Percentiles rank a stretch among this genome's conserved stretches.
phyloP scores from a whole-genome alignment of 768 basidiomycete species.

The Leucocoprinus birnbaumii region DNA sequence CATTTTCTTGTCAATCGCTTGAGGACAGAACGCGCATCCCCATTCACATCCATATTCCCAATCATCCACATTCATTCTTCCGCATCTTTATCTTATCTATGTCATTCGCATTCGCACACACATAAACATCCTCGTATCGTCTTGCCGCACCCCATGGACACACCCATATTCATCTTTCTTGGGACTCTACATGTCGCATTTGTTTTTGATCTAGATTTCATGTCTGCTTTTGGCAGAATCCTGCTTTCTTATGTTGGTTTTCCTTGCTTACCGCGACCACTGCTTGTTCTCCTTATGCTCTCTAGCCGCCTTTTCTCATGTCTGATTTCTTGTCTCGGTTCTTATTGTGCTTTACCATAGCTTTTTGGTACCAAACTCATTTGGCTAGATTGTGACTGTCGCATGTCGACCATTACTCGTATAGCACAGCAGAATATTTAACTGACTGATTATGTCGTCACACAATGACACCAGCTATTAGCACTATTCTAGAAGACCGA shows the following conservation, averaged over 20 bases:
- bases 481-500: constrained; percentile 49
- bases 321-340: not conserved
- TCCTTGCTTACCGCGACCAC: not conserved
- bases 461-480: no score
- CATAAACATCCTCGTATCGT: no score
- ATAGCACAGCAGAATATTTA: not conserved
- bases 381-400: not conserved
- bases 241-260: constrained; percentile 8
- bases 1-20: no score
- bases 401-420: no score
- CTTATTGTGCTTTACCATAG: constrained; percentile 9
- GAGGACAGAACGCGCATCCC: not conserved
- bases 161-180: not conserved
- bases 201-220: constrained; percentile 12
- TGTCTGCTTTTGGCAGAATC: constrained; percentile 6
- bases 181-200: constrained; percentile 8
- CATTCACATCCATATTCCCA: not conserved
- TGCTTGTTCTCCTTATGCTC: constrained; percentile 16
- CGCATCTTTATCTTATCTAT: no score
- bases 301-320: constrained; percentile 14
- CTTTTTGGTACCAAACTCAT: not conserved
- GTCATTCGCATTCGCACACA: no score
- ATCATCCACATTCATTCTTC: not conserved
- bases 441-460: no score
- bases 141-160: not conserved